Evolutionary conservation across 768 basidiomycete genomes (phyloP).

Genomic region (Phylloporus rhodoxanthus): DNA sequence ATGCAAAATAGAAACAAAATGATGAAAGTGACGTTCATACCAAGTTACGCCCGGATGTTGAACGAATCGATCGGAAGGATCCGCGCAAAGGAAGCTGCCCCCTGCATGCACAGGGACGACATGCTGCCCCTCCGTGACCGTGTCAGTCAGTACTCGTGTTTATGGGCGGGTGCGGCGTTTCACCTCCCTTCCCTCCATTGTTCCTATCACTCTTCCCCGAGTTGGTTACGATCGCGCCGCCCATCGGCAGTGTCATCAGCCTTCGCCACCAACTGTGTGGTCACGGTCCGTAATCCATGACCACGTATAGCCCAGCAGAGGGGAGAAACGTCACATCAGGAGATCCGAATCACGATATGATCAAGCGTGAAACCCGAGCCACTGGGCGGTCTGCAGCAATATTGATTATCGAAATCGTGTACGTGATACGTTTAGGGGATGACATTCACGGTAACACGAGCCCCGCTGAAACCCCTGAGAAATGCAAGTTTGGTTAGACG

Average conservation of each 20-base stretch:
- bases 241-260: constrained; percentile 4
- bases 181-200: constrained; percentile 2
- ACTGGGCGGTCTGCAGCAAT: constrained; percentile 51
- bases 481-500: constrained; percentile 47
- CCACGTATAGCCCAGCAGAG: constrained; percentile 1
- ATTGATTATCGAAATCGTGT: constrained; percentile 56
- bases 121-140: constrained; percentile 9
- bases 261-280: constrained; percentile 4
- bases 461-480: constrained; percentile 45
- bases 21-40: constrained; percentile 4
- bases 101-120: constrained; percentile 12
- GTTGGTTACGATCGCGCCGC: constrained; percentile 1
- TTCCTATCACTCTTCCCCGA: constrained; percentile 8
- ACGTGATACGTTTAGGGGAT: constrained; percentile 38
- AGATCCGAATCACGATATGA: constrained; percentile 42
- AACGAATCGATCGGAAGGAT: constrained; percentile 17
- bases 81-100: constrained; percentile 3
- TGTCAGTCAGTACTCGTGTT: constrained; percentile 5
- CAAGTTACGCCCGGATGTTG: not conserved
- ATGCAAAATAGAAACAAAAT: constrained; percentile 10
- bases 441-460: constrained; percentile 9
- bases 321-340: constrained; percentile 44
- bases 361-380: constrained; percentile 48
- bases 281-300: constrained; percentile 32
- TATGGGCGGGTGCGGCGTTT: constrained; percentile 22